phyloP scores from a whole-genome alignment of 192 early-diverging fungal genomes.

The Linnemannia zychae region DNA sequence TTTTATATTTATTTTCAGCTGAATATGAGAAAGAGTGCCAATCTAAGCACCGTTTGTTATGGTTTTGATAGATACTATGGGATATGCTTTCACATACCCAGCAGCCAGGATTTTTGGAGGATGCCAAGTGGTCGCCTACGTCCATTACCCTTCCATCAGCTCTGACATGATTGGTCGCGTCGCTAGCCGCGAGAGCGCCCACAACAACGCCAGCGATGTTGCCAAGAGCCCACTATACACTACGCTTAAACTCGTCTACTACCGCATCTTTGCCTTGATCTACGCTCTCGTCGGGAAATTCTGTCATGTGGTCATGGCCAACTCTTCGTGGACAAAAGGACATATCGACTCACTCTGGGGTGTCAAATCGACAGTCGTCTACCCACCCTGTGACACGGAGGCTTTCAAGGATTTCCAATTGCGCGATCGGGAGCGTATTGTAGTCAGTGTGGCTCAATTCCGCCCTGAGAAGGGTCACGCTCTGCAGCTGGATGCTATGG shows the following conservation, averaged over 20 bases:
- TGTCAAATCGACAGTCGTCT: slow-evolving; percentile 79
- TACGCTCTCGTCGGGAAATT: slow-evolving; percentile 87
- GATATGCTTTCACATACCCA: slow-evolving; percentile 96
- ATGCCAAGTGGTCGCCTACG: slow-evolving; percentile 82
- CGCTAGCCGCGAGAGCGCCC: slow-evolving; percentile 38
- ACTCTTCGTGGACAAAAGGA: slow-evolving; percentile 95
- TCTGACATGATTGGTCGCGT: slow-evolving; percentile 60
- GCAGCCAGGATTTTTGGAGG: slow-evolving; percentile 72
- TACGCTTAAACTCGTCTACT: slow-evolving; percentile 82
- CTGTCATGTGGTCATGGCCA: slow-evolving; percentile 90
- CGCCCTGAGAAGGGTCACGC: slow-evolving; percentile 95
- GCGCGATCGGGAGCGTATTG: slow-evolving; percentile 62
- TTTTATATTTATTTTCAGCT: too few relatives aligned
- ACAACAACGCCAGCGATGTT: slow-evolving; percentile 76
- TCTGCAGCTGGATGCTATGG: slow-evolving; percentile 85
- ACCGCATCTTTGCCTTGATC: slow-evolving; percentile 77
- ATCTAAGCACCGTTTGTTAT: background rate
- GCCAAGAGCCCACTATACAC: slow-evolving; percentile 71
- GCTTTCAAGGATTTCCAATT: slow-evolving; percentile 72
- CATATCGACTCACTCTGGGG: slow-evolving; percentile 93
- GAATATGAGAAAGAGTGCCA: background rate
- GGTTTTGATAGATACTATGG: slow-evolving; percentile 85
- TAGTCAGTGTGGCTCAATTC: slow-evolving; percentile 96
- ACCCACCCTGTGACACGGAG: slow-evolving; percentile 94
- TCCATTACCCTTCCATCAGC: slow-evolving; percentile 97